Base-by-base conservation (phyloP, 2,329 filamentous ascomycete species). In the Bipolaris bicolor region DNA sequence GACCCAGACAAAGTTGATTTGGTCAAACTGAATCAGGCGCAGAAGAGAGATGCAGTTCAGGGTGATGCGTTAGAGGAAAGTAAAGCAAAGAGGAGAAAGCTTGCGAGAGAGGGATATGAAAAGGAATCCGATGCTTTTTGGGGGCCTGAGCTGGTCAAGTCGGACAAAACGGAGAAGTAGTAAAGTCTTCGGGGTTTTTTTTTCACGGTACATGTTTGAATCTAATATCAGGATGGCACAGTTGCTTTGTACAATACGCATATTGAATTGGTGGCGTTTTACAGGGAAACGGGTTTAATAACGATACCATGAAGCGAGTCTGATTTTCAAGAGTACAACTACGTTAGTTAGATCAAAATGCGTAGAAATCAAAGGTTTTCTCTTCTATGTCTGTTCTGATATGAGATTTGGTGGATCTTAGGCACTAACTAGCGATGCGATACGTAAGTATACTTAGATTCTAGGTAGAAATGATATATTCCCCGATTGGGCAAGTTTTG, bases 1-100 rank as follows among this genome's bases (percentile, higher is more conserved):
- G 90, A 94, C 67, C 90, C 90, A 0, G 88, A 91, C 65, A 86
- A 90, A 54, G 86, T 84, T 41, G 89, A 93, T 73, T 76, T 93
- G 3, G 87, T 92, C 16, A 87, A 86, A 46, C 77, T 90, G 49
- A 88, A 90, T 67, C 83, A 84, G 61, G 85, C 86, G 18, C 83
- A 88, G 66, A 86, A 81, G 68, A 65, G 78, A 46, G 77, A 78
- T 47, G 76, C 68, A 1, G 72, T 76, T 7, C 60, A 65, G 39
- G 74, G 74, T 0, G 76, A 39, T 1, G 64, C 68, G 26, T 54
- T 81, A 29, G 78, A 78, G 52, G 78, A 78, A 61, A 71, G 63
- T 20, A 76, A 78, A 55, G 78, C 76, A 24, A 80, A 80, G 74
- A 76, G 75, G 69, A 72, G 77, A 64, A 82, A 79, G 64, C 33